Base-by-base conservation (phyloP, 2,329 filamentous ascomycete species). In the Ophiognomonia clavigignenti-juglandacearum region DNA sequence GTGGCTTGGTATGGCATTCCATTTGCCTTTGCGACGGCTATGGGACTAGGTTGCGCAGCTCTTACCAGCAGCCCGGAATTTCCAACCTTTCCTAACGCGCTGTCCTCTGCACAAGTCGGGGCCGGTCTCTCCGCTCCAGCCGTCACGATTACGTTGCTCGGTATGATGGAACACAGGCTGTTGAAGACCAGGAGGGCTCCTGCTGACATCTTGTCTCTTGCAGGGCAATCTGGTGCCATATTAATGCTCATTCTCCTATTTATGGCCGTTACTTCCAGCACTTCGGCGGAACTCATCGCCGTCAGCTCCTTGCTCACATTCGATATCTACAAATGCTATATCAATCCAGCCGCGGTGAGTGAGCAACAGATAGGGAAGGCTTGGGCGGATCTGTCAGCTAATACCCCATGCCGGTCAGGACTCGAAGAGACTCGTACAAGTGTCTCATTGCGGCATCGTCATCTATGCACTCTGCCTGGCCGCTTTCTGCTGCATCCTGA, bases 241-340 rank as follows among this genome's bases (percentile, higher is more conserved):
- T 54, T 64, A 10, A 54, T 68, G 53, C 56, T 68, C 11, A 53
- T 73, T 4, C 60, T 72, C 13, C 61, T 73, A 1, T 74, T 74
- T 59, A 73, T 73, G 71, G 69, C 70, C 4, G 68, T 71, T 5
- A 73, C 71, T 0, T 64, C 60, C 4, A 65, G 65, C 1, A 70
- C 70, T 36, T 66, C 52, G 2, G 67, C 70, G 0, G 69, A 74
- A 46, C 61, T 72, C 4, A 72, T 74, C 13, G 69, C 63, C 4
- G 62, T 65, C 4, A 64, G 63, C 2, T 62, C 63, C 4, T 48
- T 70, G 3, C 54, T 66, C 23, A 67, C 65, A 0, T 69, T 68
- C 51, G 66, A 69, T 39, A 52, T 69, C n/a, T 70, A 69, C 54
- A 63, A 63, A 40, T 60, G 62, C 10, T 69, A 67, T 43, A 55